These are phyloP conservation scores for Hymenoscyphus repandus DNA, from an alignment of 2,329 filamentous ascomycete species.

Conservation along the genomic window DNA sequence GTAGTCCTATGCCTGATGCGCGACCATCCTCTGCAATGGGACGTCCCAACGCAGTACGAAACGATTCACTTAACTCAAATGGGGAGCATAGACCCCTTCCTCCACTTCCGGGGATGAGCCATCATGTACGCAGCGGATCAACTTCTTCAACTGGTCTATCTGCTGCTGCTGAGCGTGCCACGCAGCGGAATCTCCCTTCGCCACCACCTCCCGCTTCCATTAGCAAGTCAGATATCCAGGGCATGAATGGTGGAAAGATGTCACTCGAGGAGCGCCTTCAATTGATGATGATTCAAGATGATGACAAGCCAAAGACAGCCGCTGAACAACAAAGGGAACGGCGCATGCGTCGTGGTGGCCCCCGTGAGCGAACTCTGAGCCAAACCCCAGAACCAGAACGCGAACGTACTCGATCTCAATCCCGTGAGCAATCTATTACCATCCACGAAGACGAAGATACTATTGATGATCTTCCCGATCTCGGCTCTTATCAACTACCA, in stretches of 20 bases:
- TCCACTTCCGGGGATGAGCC: slow-evolving; percentile 66
- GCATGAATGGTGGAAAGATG: slow-evolving; percentile 70
- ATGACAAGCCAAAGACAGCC: slow-evolving; percentile 50
- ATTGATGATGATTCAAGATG: slow-evolving; percentile 81
- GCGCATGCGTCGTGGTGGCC: slow-evolving; percentile 58
- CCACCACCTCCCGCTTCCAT: slow-evolving; percentile 62
- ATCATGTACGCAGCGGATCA: slow-evolving; percentile 39
- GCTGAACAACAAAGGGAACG: slow-evolving; percentile 64
- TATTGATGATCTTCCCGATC: slow-evolving; percentile 52
- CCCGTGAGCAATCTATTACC: slow-evolving; percentile 26
- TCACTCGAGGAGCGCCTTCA: slow-evolving; percentile 79
- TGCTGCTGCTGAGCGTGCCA: slow-evolving; percentile 66
- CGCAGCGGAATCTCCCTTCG: slow-evolving; percentile 65
- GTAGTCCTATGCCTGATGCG: slow-evolving; percentile 59
- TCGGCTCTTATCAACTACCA: slow-evolving; percentile 60
- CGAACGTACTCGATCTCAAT: neutral
- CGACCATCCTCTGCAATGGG: slow-evolving; percentile 28
- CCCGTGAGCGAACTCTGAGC: slow-evolving; percentile 39
- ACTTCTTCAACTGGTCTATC: slow-evolving; percentile 59
- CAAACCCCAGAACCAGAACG: slow-evolving; percentile 26
- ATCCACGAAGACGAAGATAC: slow-evolving; percentile 54
- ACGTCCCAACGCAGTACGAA: slow-evolving; percentile 54
- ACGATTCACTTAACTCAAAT: slow-evolving; percentile 71
- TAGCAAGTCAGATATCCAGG: slow-evolving; percentile 73
- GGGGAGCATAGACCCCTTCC: slow-evolving; percentile 80